Conservation (phyloP, 2,329 filamentous ascomycete species). For the Pseudogymnoascus sp. region DNA sequence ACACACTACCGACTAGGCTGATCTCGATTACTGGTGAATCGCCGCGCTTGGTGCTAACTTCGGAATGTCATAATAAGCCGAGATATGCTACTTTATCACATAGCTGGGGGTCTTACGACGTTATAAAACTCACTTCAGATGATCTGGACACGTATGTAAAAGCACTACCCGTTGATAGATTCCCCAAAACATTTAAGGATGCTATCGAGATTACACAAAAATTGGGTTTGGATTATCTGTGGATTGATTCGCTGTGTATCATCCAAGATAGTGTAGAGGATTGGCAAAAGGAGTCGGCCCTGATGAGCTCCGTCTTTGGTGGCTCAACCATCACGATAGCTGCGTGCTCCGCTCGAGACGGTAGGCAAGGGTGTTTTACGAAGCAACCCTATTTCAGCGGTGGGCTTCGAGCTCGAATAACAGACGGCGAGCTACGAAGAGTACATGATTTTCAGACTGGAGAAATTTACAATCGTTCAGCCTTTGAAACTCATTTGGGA, state of each 20-base stretch:
- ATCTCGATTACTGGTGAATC: constrained; percentile 11
- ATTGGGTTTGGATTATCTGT: constrained; percentile 20
- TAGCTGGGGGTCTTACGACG: constrained; percentile 13
- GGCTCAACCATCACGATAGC: constrained; percentile 13
- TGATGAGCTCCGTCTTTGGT: constrained; percentile 14
- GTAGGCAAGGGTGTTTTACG: constrained; percentile 12
- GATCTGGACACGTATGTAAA: constrained; percentile 7
- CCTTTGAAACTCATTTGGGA: constrained; percentile 9
- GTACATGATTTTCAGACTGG: constrained; percentile 10
- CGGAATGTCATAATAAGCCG: not conserved
- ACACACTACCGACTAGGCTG: constrained; percentile 11
- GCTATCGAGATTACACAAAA: constrained; percentile 17
- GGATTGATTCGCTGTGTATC: constrained; percentile 25
- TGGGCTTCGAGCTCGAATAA: constrained; percentile 12
- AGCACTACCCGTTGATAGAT: constrained; percentile 9
- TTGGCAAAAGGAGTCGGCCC: constrained; percentile 16
- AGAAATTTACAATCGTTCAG: constrained; percentile 4
- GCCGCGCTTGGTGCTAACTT: constrained; percentile 10
- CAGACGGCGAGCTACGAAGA: constrained; percentile 3
- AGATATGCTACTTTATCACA: constrained; percentile 14
- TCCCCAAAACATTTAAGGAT: constrained; percentile 22
- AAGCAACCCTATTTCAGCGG: constrained; percentile 9
- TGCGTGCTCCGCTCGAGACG: constrained; percentile 12
- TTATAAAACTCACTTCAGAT: not conserved
- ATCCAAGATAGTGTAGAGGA: constrained; percentile 19